Percentiles rank a stretch among this genome's conserved stretches.
These are phyloP conservation scores for Colletotrichum eleusines DNA, from an alignment of 2,329 filamentous ascomycete genomes.

Conservation along the genomic window DNA sequence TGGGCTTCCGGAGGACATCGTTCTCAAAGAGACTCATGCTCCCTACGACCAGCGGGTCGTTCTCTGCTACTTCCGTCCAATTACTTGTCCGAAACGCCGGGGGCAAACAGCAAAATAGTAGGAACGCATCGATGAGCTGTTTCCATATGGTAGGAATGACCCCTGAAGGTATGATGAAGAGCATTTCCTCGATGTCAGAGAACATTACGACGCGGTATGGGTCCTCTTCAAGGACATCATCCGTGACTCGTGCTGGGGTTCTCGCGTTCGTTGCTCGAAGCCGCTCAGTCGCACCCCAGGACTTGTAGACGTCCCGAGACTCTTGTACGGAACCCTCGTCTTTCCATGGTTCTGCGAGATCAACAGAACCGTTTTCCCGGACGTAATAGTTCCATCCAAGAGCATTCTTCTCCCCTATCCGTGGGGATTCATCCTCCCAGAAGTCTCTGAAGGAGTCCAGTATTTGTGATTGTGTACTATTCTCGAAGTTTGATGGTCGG, in stretches of 20 bases:
- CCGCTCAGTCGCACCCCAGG: conserved; percentile 68
- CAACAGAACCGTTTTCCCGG: conserved; percentile 50
- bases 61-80: conserved; percentile 49
- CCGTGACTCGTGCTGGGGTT: conserved; percentile 78
- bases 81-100: conserved; percentile 52
- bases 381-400: conserved; percentile 76
- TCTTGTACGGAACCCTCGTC: conserved; percentile 41
- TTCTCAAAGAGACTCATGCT: conserved; percentile 13
- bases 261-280: conserved; percentile 60
- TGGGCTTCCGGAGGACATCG: conserved; percentile 28
- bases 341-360: conserved; percentile 55
- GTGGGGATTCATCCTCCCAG: conserved; percentile 86
- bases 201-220: conserved; percentile 86
- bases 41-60: conserved; percentile 44
- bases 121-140: conserved; percentile 75
- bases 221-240: conserved; percentile 82
- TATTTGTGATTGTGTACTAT: conserved; percentile 39
- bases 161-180: conserved; percentile 64
- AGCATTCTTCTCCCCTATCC: conserved; percentile 80
- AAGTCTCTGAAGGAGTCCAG: conserved; percentile 73
- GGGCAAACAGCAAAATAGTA: conserved; percentile 76
- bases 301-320: conserved; percentile 61
- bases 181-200: conserved; percentile 76
- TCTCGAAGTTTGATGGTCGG: conserved; percentile 55
- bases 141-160: conserved; percentile 52